A percentile compares a stretch with the other conserved stretches of the same genome.
These are phyloP conservation scores for Tylopilus sp. DNA, from an alignment of 768 basidiomycete genomes.

Conservation along the genomic window DNA sequence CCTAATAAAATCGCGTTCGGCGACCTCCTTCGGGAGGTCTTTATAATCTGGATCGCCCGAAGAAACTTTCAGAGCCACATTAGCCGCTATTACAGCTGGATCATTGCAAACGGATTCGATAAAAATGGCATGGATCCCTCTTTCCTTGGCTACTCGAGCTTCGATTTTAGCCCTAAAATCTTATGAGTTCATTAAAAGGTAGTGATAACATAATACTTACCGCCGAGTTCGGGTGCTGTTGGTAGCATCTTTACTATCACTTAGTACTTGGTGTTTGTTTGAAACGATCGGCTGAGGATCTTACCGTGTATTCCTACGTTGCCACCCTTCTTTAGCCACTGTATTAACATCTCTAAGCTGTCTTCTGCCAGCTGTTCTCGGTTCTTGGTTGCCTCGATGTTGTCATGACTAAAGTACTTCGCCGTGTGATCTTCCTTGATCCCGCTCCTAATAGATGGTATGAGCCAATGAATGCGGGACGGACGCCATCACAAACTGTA, in stretches of 20 bases:
- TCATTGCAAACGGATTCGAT: constrained; percentile 95
- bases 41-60: constrained; percentile 99
- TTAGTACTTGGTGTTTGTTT: not conserved
- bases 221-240: constrained; percentile 82
- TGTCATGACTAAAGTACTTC: constrained; percentile 84
- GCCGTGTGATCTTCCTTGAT: constrained; percentile 90
- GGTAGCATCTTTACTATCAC: constrained; percentile 77
- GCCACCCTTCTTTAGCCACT: constrained; percentile 92
- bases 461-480: constrained; percentile 3
- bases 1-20: constrained; percentile 84
- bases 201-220: constrained; percentile 35
- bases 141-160: constrained; percentile 80
- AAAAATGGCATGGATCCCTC: constrained; percentile 85
- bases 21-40: constrained; percentile 78
- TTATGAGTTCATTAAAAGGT: not conserved
- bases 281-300: constrained; percentile 11
- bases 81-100: constrained; percentile 90
- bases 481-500: constrained; percentile 47
- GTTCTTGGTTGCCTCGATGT: constrained; percentile 67
- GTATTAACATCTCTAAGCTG: constrained; percentile 90
- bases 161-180: constrained; percentile 71
- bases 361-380: constrained; percentile 87
- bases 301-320: constrained; percentile 97
- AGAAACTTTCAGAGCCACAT: constrained; percentile 92
- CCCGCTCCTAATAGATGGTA: constrained; percentile 52